Percentiles rank a stretch among this genome's conserved stretches.
Conservation (phyloP, 345 rosid genomes). For the Sisymbrium irio region DNA sequence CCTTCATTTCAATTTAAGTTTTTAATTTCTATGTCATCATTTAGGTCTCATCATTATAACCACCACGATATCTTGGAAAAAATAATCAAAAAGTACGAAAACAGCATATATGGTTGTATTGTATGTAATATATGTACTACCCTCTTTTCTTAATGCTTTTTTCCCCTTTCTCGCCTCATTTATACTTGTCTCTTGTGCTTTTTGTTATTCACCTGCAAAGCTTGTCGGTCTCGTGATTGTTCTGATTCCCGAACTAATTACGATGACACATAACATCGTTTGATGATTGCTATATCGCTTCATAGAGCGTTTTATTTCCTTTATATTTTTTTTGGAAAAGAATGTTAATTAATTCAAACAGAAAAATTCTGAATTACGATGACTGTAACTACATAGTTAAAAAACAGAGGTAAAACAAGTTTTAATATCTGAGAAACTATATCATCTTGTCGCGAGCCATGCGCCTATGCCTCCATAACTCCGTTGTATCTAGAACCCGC, state of each 20-base stretch:
- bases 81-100: not conserved
- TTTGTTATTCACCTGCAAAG: not conserved
- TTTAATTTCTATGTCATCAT: not conserved
- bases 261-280: not conserved
- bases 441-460: no score
- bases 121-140: not conserved
- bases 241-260: not conserved
- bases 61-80: not conserved
- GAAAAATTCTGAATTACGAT: no score
- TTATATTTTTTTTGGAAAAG: no score
- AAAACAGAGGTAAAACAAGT: no score
- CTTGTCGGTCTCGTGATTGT: not conserved
- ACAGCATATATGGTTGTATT: not conserved
- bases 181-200: not conserved
- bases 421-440: no score
- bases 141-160: not conserved
- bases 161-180: not conserved
- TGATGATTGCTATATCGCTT: not conserved
- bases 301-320: not conserved
- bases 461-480: no score
- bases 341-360: no score
- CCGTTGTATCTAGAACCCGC: no score
- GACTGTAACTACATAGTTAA: no score
- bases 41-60: not conserved
- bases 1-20: slow-evolving; percentile 2